Evolutionary conservation across 225 moss, liverwort and hornwort species (phyloP), one percentile per base, ranked within the genome.

Genomic region (Antitrichia curtipendula): DNA sequence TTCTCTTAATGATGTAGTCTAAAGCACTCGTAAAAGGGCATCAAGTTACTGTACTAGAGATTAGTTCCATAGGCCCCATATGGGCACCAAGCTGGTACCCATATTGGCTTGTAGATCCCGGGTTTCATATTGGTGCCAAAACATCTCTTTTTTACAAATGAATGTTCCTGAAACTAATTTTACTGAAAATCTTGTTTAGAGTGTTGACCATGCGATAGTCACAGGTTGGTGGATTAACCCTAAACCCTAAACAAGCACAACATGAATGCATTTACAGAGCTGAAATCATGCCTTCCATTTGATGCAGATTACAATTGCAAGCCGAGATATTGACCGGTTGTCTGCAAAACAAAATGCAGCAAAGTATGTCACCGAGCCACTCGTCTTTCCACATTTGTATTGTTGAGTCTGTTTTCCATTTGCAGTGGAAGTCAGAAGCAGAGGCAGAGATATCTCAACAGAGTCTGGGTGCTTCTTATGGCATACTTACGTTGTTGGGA

Each of bases 221-320:
- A 25, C 15, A 62, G 29, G 16, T 16, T 52, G 45, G 40, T 58
- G 66, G 52, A 52, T 50, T 13, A 22, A 31, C 6, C 14, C 47
- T 47, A 47, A 23, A 16, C 6, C 60, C 9, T 60, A 45, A 29
- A 8, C 11, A 53, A 54, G 9, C 36, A 36, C 34, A 70, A n/a
- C 43, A 40, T 8, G 29, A 16, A 49, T 50, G 25, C 56, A 21
- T 60, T 38, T 9, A 27, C 20, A 47, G 40, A 84, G 50, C 32
- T 91, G 72, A 84, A 32, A 57, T 76, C 8, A 40, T 0, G 36
- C 36, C 28, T 74, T 68, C 24, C 16, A 75, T 63, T 40, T 82
- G 40, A 66, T 87, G 80, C 95, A 98, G 97, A 93, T 98, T 64
- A 85, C 88, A 24, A 96, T 98, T 70, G 95, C 91, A 22, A 98